Evolutionary conservation across 352 stramenopile genomes (phyloP).

Genomic region (Nothophytophthora sp.): DNA sequence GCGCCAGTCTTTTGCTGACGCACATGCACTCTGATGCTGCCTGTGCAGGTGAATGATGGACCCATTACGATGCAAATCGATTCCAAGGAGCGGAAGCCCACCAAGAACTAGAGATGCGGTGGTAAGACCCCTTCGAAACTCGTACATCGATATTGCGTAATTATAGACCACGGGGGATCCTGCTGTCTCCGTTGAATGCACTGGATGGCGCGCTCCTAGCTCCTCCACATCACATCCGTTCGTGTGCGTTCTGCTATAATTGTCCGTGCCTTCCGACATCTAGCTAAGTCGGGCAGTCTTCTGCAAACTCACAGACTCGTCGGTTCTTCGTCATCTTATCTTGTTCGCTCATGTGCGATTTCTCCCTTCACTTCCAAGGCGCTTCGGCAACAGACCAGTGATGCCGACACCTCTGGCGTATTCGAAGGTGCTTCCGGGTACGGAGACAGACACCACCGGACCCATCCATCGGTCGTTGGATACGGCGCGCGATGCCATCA

Average conservation of each 20-base stretch:
- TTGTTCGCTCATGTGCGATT: too few relatives aligned
- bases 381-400: not conserved
- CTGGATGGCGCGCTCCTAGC: too few relatives aligned
- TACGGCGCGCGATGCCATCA: slow-evolving; percentile 24
- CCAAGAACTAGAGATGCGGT: slow-evolving; percentile 33
- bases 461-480: slow-evolving; percentile 47
- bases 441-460: slow-evolving; percentile 37
- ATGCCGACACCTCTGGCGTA: slow-evolving; percentile 47
- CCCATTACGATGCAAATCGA: slow-evolving; percentile 86
- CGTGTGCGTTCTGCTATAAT: too few relatives aligned
- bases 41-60: slow-evolving; percentile 73
- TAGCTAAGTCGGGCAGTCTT: too few relatives aligned
- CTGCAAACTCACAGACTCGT: too few relatives aligned
- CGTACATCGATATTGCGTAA: slow-evolving; percentile 2
- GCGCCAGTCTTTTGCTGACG: not conserved
- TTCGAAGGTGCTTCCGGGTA: slow-evolving; percentile 44
- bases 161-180: slow-evolving; percentile 20
- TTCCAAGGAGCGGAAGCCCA: slow-evolving; percentile 69
- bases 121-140: not conserved
- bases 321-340: too few relatives aligned
- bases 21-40: not conserved
- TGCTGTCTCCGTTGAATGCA: too few relatives aligned
- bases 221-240: too few relatives aligned
- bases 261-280: too few relatives aligned
- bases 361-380: too few relatives aligned